These are phyloP conservation scores for Gaeumannomyces tritici DNA, from an alignment of 2,329 filamentous ascomycete genomes.

Conservation along the genomic window DNA sequence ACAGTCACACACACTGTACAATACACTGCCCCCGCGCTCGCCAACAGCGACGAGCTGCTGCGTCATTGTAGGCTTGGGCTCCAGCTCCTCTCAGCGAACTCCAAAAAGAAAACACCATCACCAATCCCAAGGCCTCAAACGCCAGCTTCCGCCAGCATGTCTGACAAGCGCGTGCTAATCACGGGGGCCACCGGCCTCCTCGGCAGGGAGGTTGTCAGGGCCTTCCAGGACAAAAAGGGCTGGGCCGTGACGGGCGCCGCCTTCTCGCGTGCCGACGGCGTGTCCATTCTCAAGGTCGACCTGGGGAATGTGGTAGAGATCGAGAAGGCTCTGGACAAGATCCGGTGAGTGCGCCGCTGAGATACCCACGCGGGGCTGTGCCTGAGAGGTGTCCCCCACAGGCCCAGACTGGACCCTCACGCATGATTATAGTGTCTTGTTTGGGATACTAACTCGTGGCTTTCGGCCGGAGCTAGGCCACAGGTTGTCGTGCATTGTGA, in stretches of 20 bases:
- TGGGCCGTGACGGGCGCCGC: constrained; percentile 70
- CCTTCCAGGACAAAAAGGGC: constrained; percentile 53
- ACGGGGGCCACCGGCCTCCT: constrained; percentile 81
- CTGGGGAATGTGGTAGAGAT: constrained; percentile 37
- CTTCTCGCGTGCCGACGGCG: constrained; percentile 62
- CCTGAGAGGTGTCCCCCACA: background rate
- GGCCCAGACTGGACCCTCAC: background rate
- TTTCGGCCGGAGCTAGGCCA: constrained; percentile 38
- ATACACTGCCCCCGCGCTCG: background rate
- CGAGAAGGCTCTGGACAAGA: constrained; percentile 37
- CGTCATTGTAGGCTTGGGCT: background rate
- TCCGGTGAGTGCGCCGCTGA: constrained; percentile 31
- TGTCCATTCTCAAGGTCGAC: constrained; percentile 53
- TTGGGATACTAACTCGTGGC: background rate
- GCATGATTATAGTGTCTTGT: background rate
- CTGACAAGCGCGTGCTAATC: constrained; percentile 51
- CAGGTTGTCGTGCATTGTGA: constrained; percentile 73
- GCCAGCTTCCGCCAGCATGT: background rate
- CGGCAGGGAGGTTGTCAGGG: constrained; percentile 65
- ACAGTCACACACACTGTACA: background rate
- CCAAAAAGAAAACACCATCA: background rate
- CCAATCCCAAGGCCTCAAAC: background rate
- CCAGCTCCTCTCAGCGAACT: background rate
- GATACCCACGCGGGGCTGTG: background rate
- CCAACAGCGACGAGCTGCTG: background rate